Evolutionary conservation across 2,329 filamentous ascomycete species (phyloP), one percentile per base, ranked within the genome.

Genomic region (Gnomoniopsis smithogilvyi): DNA sequence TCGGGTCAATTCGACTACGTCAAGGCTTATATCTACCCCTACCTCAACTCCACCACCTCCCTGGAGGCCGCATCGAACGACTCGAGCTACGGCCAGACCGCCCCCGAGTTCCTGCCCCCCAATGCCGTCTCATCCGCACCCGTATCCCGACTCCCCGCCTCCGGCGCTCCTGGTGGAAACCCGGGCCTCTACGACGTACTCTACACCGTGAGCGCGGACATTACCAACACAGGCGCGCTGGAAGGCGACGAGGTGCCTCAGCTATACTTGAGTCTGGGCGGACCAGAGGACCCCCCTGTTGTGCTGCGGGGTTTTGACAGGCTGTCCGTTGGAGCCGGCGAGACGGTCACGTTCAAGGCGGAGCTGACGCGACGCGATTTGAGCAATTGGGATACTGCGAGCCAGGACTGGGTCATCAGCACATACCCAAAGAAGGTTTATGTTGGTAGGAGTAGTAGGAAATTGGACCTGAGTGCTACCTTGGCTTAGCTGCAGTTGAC

Each of bases 401-500:
- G 76, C n/a, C 93, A 97, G 79, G 88, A 97, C 78, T 98, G 94
- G 93, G 83, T 92, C 49, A 67, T 85, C n/a, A 78, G 75, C 10
- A 65, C 74, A 19, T 67, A 73, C 50, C 68, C 76, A 58, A 86
- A 86, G 78, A 83, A 71, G 56, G 77, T 83, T 14, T 82, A 71
- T 62, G 80, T 86, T 8, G 83, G 83, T 2, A 74, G 77, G 64
- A 84, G 80, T 67, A 85, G 82, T 58, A 74, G 83, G 52, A 77
- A 85, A 66, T 68, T 86, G 68, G 77, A 78, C 1, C 73, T 85
- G 36, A 70, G 64, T 41, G 72, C 72, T 3, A 30, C 59, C 2
- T 59, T 75, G 60, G 26, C 60, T 3, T 73, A 60, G 61, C 15
- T 30, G 26, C 4, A 30, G 26, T 30, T 30, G 26, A 30, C 26